Percentiles rank a stretch among this genome's conserved stretches.
Conservation (phyloP, 495 filamentous ascomycete species). For the Penicillium odoratum region DNA sequence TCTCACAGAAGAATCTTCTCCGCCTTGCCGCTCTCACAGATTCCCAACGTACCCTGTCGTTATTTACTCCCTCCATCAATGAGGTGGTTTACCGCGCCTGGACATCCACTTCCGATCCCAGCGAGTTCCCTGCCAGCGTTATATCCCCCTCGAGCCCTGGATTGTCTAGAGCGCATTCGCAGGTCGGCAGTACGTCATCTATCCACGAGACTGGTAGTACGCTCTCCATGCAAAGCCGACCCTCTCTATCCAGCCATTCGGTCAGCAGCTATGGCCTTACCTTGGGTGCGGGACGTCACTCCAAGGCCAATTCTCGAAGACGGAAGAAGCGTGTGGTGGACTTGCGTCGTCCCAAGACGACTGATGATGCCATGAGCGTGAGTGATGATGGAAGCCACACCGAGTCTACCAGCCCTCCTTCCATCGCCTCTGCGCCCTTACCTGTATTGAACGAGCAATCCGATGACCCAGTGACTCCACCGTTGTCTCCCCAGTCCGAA, state of each 20-base stretch:
- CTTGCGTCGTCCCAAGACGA: constrained; percentile 65
- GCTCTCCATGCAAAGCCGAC: constrained; percentile 39
- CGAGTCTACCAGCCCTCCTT: constrained; percentile 39
- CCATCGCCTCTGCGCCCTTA: constrained; percentile 45
- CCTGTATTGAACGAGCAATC: constrained; percentile 40
- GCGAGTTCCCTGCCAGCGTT: constrained; percentile 57
- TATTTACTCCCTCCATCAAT: constrained; percentile 79
- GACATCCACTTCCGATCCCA: constrained; percentile 75
- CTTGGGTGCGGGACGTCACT: constrained; percentile 62
- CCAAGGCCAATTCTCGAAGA: constrained; percentile 67
- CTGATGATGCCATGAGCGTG: constrained; percentile 54
- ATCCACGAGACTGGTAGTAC: constrained; percentile 50
- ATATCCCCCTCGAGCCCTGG: constrained; percentile 52
- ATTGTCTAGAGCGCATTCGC: constrained; percentile 61
- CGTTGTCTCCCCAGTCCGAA: constrained; percentile 36
- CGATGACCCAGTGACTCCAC: constrained; percentile 50
- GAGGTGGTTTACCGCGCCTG: constrained; percentile 90
- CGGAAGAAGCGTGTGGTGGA: constrained; percentile 95
- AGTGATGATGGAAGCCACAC: constrained; percentile 51
- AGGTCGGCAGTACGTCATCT: constrained; percentile 56
- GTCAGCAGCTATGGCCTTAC: constrained; percentile 58
- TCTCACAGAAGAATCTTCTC: constrained; percentile 86
- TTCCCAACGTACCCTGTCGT: constrained; percentile 81
- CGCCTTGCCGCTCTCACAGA: constrained; percentile 73
- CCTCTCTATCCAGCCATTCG: constrained; percentile 34